Evolutionary conservation across 2,329 filamentous ascomycete species (phyloP).

Genomic region (Teratosphaeriaceae sp.): DNA sequence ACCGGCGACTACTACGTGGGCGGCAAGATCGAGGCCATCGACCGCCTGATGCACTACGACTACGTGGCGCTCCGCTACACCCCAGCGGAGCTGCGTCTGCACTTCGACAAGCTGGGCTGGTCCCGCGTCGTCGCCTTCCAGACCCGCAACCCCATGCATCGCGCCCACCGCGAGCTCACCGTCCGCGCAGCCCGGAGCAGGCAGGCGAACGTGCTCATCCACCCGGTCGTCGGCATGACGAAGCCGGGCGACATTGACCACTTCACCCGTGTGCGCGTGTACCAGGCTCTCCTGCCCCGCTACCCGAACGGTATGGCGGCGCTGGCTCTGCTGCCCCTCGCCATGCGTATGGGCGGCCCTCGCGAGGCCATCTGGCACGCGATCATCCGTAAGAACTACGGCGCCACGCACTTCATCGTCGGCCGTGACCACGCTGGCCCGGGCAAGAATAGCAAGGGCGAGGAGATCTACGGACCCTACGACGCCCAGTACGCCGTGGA

Average conservation of each 20-base stretch:
- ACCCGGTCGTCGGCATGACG: conserved; percentile 95
- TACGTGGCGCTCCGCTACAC: conserved; percentile 96
- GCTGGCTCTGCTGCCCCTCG: conserved; percentile 85
- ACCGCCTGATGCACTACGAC: conserved; percentile 96
- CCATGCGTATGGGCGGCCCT: conserved; percentile 98
- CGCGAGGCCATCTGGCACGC: conserved; percentile 99
- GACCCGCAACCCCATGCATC: conserved; percentile 98
- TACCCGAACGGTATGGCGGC: conserved; percentile 99
- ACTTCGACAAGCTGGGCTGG: conserved; percentile 99
- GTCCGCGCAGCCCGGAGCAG: conserved; percentile 92
- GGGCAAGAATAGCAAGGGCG: conserved; percentile 94
- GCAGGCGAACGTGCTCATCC: conserved; percentile 97
- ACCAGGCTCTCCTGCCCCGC: conserved; percentile 90
- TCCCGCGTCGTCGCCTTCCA: conserved; percentile 97
- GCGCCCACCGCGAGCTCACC: conserved; percentile 94
- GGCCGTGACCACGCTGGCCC: conserved; percentile 97
- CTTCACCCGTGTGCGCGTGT: conserved; percentile 98
- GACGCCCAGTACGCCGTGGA: conserved; percentile 94
- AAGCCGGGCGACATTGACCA: conserved; percentile 99
- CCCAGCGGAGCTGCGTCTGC: conserved; percentile 84
- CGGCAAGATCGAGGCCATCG: conserved; percentile 92
- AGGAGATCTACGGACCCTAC: conserved; percentile 97
- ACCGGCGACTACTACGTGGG: conserved; percentile 88
- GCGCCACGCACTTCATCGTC: conserved; percentile 98
- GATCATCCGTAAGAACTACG: conserved; percentile 99